Percentiles rank a stretch among this genome's conserved stretches.
Conservation (phyloP, 257 asterid genomes). For the Mentha longifolia region DNA sequence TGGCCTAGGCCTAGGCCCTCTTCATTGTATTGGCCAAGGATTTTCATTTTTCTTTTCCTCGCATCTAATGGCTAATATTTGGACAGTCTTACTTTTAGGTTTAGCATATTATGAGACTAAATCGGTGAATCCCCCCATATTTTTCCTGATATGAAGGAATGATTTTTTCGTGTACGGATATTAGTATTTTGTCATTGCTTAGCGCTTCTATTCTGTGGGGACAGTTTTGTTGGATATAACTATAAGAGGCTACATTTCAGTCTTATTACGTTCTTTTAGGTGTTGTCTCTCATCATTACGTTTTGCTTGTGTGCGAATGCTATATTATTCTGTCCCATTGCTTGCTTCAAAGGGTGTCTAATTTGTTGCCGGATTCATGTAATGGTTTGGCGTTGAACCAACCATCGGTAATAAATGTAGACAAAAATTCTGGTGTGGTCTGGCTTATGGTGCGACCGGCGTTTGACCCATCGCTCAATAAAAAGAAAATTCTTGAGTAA, state of each 20-base stretch:
- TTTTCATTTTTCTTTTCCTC: neutral
- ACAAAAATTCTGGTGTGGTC: too few species aligned
- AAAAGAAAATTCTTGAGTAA: too few species aligned
- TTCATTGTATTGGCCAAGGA: conserved; percentile 1
- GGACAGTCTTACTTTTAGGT: neutral
- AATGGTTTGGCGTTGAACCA: too few species aligned
- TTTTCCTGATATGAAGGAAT: conserved; percentile 18
- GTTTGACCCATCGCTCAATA: too few species aligned
- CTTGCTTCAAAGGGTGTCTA: too few species aligned
- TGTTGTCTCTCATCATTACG: neutral
- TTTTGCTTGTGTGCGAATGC: too few species aligned
- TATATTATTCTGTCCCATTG: too few species aligned
- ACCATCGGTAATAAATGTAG: too few species aligned
- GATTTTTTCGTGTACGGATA: conserved; percentile 5
- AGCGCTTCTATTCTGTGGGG: conserved; percentile 15
- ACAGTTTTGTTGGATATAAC: conserved; percentile 26
- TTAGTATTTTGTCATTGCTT: neutral
- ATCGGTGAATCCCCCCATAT: neutral
- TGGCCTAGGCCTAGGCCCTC: neutral
- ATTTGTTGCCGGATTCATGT: too few species aligned
- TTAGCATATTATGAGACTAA: conserved; percentile 17
- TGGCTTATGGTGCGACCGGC: too few species aligned
- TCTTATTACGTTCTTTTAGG: neutral
- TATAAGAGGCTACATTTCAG: neutral
- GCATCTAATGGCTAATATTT: neutral